Evolutionary conservation across 2,329 filamentous ascomycete genomes (phyloP), one percentile per base, ranked within the genome.

Genomic region (Exophiala bonariae): DNA sequence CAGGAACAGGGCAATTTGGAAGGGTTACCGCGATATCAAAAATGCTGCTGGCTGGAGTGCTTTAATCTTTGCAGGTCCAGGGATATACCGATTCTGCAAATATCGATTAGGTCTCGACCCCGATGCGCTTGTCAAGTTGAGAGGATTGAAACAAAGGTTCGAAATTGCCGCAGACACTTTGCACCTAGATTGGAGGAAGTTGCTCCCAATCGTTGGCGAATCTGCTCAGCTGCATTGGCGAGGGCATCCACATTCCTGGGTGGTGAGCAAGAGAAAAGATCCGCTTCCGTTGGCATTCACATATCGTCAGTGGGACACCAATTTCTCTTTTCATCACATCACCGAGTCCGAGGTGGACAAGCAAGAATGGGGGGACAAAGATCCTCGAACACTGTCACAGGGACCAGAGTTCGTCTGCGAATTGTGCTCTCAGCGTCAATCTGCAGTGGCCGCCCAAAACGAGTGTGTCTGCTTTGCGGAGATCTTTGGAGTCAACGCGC

Each of bases 1-100:
- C 23, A 26, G 6, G 6, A 8, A 7, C 19, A 37, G 35, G 35
- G 72, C 69, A 1, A 71, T 81, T 46, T 81, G 79, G 79, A 72
- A 76, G 42, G 78, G 79, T 9, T 82, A 81, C 59, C 74, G 78
- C 52, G 77, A 81, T 58, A 80, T 82, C 55, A 77, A 79, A 61
- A 73, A 79, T 41, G 70, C 72, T 14, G 78, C 75, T 3, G 79
- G 78, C 3, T 81, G 77, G 77, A 73, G 71, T 2, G 70, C 75
- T 9, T 67, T 82, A 3, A 72, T 80, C 2, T 81, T 82, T 54
- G 73, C 78, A 3, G 77, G 79, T 26, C 76, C 77, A 64, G 78
- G 79, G 2, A 72, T 82, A 11, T 81, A 81, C 60, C 70, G 78
- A 6, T 79, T 81, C 60, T 81, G 78, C 72, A 82, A 82, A 58